Evolutionary conservation across 495 filamentous ascomycete species (phyloP), one percentile per base, ranked within the genome.

Genomic region (Neurospora discreta): DNA sequence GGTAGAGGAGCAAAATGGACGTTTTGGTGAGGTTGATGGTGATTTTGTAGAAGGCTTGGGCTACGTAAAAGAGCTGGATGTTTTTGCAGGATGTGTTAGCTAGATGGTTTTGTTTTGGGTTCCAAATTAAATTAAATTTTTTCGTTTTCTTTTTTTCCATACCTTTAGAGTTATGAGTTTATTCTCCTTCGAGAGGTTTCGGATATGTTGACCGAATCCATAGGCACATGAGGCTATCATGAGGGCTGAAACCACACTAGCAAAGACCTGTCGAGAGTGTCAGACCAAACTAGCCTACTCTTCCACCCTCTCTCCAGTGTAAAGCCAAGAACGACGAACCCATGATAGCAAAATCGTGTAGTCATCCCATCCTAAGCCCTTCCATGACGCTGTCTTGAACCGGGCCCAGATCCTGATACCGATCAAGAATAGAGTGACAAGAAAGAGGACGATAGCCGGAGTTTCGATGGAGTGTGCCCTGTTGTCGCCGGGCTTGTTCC

Each of bases 311-410:
- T 3, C 13, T 18, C 41, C 23, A 36, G 30, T 36, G 9, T 2
- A 36, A 5, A 68, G 2, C 33, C 42, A 6, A 58, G 42, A 16
- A 20, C 18, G 18, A 71, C 78, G 23, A 75, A 82, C 80, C 75
- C 73, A 75, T 5, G 81, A 80, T 23, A 74, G 71, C 41, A 81
- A 30, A 42, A 81, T 78, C 7, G 75, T 77, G 70, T 77, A 77
- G 70, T 82, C 81, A 76, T 82, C 81, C 76, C 74, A 75, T 36
- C 81, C 81, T 20, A 82, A 39, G 2, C 77, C 79, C 9, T 77
- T 75, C 60, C 80, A 75, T 1, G 74, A 75, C 42, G 76, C 74
- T 23, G 69, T 43, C 46, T 70, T 74, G 16, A 79, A 15, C 60
- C 81, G 78, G 36, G 76, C 78, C 72, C 76, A 75, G 18, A 81